phyloP scores from a whole-genome alignment of 2,329 filamentous ascomycete genomes.

The Moelleriella libera region DNA sequence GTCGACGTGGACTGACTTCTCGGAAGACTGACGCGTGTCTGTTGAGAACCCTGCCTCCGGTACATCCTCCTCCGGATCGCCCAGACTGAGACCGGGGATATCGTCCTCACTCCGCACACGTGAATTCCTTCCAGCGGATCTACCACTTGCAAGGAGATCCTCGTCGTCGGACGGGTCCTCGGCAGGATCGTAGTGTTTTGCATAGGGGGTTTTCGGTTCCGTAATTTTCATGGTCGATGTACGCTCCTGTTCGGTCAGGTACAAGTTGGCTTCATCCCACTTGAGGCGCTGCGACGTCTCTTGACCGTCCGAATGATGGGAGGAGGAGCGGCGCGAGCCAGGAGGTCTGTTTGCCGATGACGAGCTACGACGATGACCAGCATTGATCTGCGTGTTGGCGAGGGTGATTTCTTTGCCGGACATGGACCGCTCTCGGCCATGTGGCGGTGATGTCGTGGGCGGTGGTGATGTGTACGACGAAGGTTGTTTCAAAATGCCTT shows the following conservation, averaged over 20 bases:
- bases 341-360: constrained; percentile 50
- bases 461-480: constrained; percentile 43
- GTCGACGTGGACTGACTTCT: constrained; percentile 73
- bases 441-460: constrained; percentile 27
- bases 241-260: constrained; percentile 91
- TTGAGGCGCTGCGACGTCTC: constrained; percentile 63
- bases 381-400: constrained; percentile 89
- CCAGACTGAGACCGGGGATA: constrained; percentile 82
- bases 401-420: constrained; percentile 81
- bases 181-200: constrained; percentile 75
- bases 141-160: constrained; percentile 24
- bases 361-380: constrained; percentile 75
- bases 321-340: constrained; percentile 60
- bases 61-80: constrained; percentile 72
- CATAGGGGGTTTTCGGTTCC: constrained; percentile 96
- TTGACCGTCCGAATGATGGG: constrained; percentile 27
- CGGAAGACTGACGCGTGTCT: constrained; percentile 21
- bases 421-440: constrained; percentile 20
- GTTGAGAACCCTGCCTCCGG: constrained; percentile 28
- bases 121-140: constrained; percentile 15
- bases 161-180: constrained; percentile 80
- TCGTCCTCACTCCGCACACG: constrained; percentile 46
- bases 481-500: constrained; percentile 91
- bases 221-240: constrained; percentile 97
- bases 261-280: constrained; percentile 98